Evolutionary conservation across 2,329 filamentous ascomycete species (phyloP), one percentile per base, ranked within the genome.

Genomic region (Calcarisporium arbuscula): DNA sequence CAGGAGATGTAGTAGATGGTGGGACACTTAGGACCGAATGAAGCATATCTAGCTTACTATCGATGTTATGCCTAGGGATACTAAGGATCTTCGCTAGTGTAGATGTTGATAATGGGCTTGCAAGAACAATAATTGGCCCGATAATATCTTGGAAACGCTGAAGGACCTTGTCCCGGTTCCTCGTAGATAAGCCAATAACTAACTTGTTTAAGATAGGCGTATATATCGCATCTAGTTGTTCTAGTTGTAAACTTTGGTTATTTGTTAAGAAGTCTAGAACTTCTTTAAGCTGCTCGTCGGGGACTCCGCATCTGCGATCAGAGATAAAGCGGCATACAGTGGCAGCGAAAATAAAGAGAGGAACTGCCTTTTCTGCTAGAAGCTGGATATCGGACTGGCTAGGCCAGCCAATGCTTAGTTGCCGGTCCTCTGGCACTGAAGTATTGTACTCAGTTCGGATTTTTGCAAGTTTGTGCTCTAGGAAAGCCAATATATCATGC

Each of bases 311-410:
- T 20, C 26, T 41, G n/a, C 32, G 35, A 30, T 53, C 49, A 3
- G 19, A 32, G 14, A 61, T 38, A 17, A 57, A 54, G 1, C 47
- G 50, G 25, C 47, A 54, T 5, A 50, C 38, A 4, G 57, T 61
- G 19, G 54, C 44, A 2, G 56, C 58, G 30, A 51, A 57, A 31
- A 61, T 59, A 36, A 61, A 61, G 1, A 64, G 40, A 0, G 58
- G 57, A 5, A 45, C 36, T 11, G 58, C 50, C 43, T 53, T 57
- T 18, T 43, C 10, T 2, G 51, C 44, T 3, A 61, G 45, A 7
- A 6, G 30, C 20, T 41, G 9, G 2, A 43, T 6, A 6, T 22
- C 30, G 8, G 29, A 8, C 3, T 21, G 1, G 7, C 39, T 38
- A 0, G 59, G 61, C 60, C 61, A 64, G 15, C 43, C 38, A 6